These are phyloP conservation scores for Lactarius pseudohatsudake DNA, from an alignment of 768 basidiomycete species.

Conservation along the genomic window DNA sequence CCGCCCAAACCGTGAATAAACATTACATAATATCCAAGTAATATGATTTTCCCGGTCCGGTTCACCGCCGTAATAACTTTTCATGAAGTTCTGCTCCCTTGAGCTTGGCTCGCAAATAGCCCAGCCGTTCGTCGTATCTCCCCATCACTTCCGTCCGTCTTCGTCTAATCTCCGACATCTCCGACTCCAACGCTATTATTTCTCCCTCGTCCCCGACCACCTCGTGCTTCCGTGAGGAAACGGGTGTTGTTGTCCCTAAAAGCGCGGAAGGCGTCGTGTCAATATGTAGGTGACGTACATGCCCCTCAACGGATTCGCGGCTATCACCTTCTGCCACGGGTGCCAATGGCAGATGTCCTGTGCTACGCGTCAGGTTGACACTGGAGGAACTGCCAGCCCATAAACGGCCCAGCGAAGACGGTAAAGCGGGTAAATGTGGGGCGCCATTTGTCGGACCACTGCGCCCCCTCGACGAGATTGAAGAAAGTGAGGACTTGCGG, in stretches of 20 bases:
- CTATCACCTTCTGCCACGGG: constrained; percentile 51
- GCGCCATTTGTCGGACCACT: constrained; percentile 28
- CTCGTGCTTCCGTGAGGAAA: constrained; percentile 26
- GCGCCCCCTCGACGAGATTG: constrained; percentile 30
- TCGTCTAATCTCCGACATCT: constrained; percentile 68
- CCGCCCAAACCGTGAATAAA: neutral
- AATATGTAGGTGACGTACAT: constrained; percentile 17
- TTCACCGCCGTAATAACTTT: constrained; percentile 62
- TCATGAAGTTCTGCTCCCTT: constrained; percentile 84
- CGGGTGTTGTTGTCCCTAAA: neutral
- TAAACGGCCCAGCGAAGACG: constrained; percentile 35
- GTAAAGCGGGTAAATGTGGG: constrained; percentile 37
- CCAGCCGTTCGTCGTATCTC: constrained; percentile 73
- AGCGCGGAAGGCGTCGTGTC: constrained; percentile 12
- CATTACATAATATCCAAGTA: constrained; percentile 2
- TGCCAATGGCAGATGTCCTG: constrained; percentile 50
- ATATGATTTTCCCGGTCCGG: neutral
- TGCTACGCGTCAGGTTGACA: constrained; percentile 53
- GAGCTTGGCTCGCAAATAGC: constrained; percentile 77
- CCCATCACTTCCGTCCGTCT: constrained; percentile 67
- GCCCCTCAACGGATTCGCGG: constrained; percentile 19
- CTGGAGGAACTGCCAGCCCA: constrained; percentile 44
- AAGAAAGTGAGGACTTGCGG: constrained; percentile 29
- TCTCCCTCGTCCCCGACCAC: constrained; percentile 40
- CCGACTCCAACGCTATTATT: constrained; percentile 45